Evolutionary conservation across 345 rosid genomes (phyloP).

Genomic region (Ailanthus altissimus): DNA sequence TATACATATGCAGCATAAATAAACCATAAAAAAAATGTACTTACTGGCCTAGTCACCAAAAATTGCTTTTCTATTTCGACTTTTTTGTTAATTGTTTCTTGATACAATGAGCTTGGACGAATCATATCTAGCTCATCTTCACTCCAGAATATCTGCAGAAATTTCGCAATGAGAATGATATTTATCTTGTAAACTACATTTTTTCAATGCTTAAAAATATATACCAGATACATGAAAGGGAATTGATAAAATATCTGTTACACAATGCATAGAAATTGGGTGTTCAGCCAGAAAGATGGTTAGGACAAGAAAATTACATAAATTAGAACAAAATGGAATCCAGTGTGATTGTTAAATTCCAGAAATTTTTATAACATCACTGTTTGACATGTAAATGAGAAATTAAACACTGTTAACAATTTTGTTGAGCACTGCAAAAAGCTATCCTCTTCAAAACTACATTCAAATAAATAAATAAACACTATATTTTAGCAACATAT

Average conservation of each 20-base stretch:
- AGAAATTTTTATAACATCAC: neutral
- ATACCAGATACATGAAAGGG: neutral
- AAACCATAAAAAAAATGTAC: slow-evolving; percentile 19
- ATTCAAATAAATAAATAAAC: neutral
- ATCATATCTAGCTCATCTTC: slow-evolving; percentile 70
- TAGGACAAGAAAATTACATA: too few relatives aligned
- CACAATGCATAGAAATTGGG: neutral
- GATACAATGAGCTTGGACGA: slow-evolving; percentile 55
- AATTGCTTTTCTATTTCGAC: slow-evolving; percentile 56
- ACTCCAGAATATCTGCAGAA: slow-evolving; percentile 73
- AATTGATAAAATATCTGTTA: neutral
- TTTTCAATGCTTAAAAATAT: neutral
- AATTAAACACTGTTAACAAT: neutral
- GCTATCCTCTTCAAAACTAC: neutral
- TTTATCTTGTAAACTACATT: slow-evolving; percentile 6
- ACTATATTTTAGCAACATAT: too few relatives aligned
- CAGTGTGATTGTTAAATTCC: neutral
- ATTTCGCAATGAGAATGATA: neutral
- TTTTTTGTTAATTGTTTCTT: slow-evolving; percentile 65
- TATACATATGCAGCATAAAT: neutral
- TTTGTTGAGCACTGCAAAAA: neutral
- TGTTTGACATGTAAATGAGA: neutral
- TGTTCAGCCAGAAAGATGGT: neutral
- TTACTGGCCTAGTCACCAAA: slow-evolving; percentile 47
- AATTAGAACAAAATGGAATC: neutral